phyloP scores from a whole-genome alignment of 768 basidiomycete species.

The Mycena chlorophos region DNA sequence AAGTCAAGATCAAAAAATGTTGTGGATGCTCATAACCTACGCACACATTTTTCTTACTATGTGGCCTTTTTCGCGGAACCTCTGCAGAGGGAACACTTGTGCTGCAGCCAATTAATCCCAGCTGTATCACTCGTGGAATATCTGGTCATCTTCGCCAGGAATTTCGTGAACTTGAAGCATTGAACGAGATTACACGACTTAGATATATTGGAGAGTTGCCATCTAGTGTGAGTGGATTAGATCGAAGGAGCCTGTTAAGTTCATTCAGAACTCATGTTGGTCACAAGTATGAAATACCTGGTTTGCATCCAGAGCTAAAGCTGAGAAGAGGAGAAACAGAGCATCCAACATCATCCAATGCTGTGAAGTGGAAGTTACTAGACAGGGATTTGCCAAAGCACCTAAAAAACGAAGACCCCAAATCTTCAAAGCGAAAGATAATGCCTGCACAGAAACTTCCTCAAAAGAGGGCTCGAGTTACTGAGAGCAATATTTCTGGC shows the following conservation, averaged over 20 bases:
- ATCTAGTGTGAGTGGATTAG: not conserved
- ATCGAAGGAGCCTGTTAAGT: not conserved
- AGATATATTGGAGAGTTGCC: not conserved
- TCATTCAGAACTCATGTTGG: not conserved
- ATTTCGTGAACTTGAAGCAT: conserved; percentile 25
- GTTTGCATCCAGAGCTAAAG: not conserved
- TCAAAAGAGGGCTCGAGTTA: not conserved
- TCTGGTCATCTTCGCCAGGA: conserved; percentile 17
- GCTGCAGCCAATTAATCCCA: conserved; percentile 19
- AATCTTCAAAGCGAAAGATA: not conserved
- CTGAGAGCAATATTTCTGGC: not conserved
- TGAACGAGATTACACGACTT: conserved; percentile 27
- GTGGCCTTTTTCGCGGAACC: conserved; percentile 30
- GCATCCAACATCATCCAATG: not conserved
- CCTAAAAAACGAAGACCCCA: not conserved
- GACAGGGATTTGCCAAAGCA: not conserved
- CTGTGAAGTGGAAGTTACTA: not conserved
- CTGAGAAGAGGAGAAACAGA: not conserved
- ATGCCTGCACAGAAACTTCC: not conserved
- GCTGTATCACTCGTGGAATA: conserved; percentile 16
- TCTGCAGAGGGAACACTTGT: conserved; percentile 24
- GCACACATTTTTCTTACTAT: conserved; percentile 29
- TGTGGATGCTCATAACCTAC: conserved; percentile 27
- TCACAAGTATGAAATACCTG: not conserved
- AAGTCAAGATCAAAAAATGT: conserved; percentile 30